These are phyloP conservation scores for Erythrobasidium yunnanense DNA, from an alignment of 768 basidiomycete species.

Conservation along the genomic window DNA sequence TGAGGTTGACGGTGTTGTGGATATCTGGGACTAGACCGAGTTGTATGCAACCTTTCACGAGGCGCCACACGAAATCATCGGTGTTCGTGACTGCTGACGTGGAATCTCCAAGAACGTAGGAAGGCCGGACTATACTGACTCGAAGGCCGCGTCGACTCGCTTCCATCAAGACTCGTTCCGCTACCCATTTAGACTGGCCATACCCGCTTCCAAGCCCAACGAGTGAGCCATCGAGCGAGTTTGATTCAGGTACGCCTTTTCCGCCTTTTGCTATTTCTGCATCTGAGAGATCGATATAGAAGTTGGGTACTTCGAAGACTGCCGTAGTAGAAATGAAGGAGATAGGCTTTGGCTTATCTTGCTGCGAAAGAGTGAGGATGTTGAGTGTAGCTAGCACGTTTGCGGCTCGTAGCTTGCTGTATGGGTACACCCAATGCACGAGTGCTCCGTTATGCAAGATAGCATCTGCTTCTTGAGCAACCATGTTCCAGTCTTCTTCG, in stretches of 20 bases:
- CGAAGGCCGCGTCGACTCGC: slow-evolving; percentile 73
- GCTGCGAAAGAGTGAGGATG: slow-evolving; percentile 63
- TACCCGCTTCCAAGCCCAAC: slow-evolving; percentile 73
- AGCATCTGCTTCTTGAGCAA: slow-evolving; percentile 64
- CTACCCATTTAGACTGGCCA: slow-evolving; percentile 97
- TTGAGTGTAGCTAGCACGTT: slow-evolving; percentile 89
- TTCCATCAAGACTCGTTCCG: slow-evolving; percentile 84
- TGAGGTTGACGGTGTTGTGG: slow-evolving; percentile 96
- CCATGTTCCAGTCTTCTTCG: slow-evolving; percentile 53
- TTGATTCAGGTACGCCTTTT: slow-evolving; percentile 67
- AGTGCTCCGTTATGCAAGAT: slow-evolving; percentile 94
- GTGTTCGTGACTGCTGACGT: slow-evolving; percentile 88
- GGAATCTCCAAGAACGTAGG: slow-evolving; percentile 92
- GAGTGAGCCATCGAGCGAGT: slow-evolving; percentile 77
- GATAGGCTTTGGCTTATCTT: slow-evolving; percentile 57
- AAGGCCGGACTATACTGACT: slow-evolving; percentile 80
- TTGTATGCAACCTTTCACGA: slow-evolving; percentile 97
- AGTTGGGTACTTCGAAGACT: slow-evolving; percentile 70
- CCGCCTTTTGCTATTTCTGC: slow-evolving; percentile 48
- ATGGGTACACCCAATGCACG: slow-evolving; percentile 98
- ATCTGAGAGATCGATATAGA: slow-evolving; percentile 80
- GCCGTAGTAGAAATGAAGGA: slow-evolving; percentile 93
- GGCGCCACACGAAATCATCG: slow-evolving; percentile 95
- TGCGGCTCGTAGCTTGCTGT: slow-evolving; percentile 76
- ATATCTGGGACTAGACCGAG: slow-evolving; percentile 94